Conservation (phyloP, 1,284 basidiomycete genomes). For the Ustilago hordei region DNA sequence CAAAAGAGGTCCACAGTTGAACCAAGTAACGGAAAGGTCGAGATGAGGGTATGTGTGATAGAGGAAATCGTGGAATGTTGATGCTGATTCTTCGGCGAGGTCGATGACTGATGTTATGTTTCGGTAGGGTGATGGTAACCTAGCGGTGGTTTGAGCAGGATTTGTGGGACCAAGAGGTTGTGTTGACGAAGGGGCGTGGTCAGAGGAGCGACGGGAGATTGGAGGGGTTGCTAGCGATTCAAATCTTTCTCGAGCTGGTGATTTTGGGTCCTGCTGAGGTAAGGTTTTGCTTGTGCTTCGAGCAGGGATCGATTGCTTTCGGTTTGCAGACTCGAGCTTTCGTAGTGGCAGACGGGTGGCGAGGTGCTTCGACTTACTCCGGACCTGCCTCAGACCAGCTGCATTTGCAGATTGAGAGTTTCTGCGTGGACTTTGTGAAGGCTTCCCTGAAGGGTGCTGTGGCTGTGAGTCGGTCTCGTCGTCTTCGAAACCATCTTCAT, state of each 20-base stretch:
- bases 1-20: constrained; percentile 46
- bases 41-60: constrained; percentile 57
- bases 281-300: constrained; percentile 14
- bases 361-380: constrained; percentile 23
- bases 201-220: constrained; percentile 22
- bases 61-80: constrained; percentile 57
- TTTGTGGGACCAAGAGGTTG: neutral
- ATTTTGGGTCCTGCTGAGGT: neutral
- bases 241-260: constrained; percentile 16
- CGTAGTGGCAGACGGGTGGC: constrained; percentile 21
- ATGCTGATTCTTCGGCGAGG: constrained; percentile 50
- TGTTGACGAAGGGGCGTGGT: neutral
- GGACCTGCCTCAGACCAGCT: neutral
- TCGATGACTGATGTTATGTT: constrained; percentile 38
- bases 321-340: constrained; percentile 23
- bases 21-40: constrained; percentile 52
- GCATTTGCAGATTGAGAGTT: neutral
- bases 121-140: constrained; percentile 14
- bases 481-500: neutral
- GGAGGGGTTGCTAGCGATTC: constrained; percentile 46
- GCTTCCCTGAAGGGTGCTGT: too few relatives aligned
- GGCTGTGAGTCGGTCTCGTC: neutral
- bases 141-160: neutral
- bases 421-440: constrained; percentile 1
- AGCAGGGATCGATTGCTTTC: constrained; percentile 4